Evolutionary conservation across 2,329 filamentous ascomycete genomes (phyloP).

Genomic region (Cordyceps javanica): DNA sequence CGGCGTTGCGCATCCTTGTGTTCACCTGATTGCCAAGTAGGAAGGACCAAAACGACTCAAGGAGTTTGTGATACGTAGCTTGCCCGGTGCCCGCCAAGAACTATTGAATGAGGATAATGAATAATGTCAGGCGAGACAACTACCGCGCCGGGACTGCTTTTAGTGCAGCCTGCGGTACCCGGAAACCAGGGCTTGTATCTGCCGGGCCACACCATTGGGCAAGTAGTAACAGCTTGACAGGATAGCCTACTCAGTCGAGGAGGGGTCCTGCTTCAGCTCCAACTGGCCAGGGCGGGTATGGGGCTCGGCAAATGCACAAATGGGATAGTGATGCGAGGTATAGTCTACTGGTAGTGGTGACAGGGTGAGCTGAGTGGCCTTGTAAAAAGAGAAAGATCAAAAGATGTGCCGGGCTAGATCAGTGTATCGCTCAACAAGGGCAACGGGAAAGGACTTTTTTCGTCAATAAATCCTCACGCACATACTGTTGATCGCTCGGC

Average conservation of each 20-base stretch:
- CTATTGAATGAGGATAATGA: neutral
- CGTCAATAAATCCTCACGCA: neutral
- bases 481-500: neutral
- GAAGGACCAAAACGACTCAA: neutral
- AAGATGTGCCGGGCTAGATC: neutral
- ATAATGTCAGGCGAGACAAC: neutral
- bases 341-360: neutral
- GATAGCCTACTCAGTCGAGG: no score
- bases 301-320: conserved; percentile 5
- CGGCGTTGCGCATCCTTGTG: neutral
- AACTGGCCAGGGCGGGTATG: neutral
- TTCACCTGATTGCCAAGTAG: neutral
- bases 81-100: neutral
- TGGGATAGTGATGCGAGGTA: neutral
- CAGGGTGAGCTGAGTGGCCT: neutral
- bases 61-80: neutral
- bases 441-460: no score
- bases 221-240: no score
- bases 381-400: neutral
- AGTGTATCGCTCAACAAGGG: neutral
- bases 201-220: conserved; percentile 2
- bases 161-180: neutral
- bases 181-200: neutral
- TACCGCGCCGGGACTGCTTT: neutral
- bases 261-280: neutral